These are phyloP conservation scores for Leucosporidium creatinivorum DNA, from an alignment of 768 basidiomycete genomes.

Conservation along the genomic window DNA sequence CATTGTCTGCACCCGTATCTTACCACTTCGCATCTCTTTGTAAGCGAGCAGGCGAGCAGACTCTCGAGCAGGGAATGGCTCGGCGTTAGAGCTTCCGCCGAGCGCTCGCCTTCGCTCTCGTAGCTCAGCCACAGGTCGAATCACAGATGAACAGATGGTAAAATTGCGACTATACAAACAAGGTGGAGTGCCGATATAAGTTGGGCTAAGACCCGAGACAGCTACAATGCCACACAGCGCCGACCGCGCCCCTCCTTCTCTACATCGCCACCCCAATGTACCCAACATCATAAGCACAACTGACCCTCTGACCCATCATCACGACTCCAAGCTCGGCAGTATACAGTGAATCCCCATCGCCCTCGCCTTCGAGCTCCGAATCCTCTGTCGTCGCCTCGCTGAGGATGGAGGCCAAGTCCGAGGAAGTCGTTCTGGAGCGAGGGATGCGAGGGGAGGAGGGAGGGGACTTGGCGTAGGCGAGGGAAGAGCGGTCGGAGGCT, in stretches of 20 bases:
- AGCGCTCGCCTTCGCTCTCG: not conserved
- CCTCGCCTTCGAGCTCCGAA: not conserved
- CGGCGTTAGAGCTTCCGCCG: too few relatives aligned
- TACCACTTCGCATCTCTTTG: too few relatives aligned
- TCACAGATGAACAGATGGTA: too few relatives aligned
- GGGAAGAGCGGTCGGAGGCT: too few relatives aligned
- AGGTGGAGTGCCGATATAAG: not conserved
- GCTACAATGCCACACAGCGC: too few relatives aligned
- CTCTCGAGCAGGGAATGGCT: too few relatives aligned
- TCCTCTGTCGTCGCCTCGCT: not conserved
- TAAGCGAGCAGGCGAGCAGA: too few relatives aligned
- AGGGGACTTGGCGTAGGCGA: not conserved
- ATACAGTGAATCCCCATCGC: not conserved
- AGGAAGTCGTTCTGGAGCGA: not conserved
- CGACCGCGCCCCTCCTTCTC: not conserved
- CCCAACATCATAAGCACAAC: not conserved
- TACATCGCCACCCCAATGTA: not conserved
- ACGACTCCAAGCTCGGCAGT: not conserved
- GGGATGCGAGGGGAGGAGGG: not conserved
- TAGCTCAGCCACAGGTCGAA: not conserved
- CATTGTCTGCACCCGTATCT: too few relatives aligned
- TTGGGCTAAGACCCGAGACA: too few relatives aligned
- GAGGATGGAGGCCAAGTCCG: too few relatives aligned
- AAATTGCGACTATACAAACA: not conserved
- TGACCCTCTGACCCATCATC: not conserved